Evolutionary conservation across 2,329 filamentous ascomycete genomes (phyloP), one percentile per base, ranked within the genome.

Genomic region (Sporothrix globosa): DNA sequence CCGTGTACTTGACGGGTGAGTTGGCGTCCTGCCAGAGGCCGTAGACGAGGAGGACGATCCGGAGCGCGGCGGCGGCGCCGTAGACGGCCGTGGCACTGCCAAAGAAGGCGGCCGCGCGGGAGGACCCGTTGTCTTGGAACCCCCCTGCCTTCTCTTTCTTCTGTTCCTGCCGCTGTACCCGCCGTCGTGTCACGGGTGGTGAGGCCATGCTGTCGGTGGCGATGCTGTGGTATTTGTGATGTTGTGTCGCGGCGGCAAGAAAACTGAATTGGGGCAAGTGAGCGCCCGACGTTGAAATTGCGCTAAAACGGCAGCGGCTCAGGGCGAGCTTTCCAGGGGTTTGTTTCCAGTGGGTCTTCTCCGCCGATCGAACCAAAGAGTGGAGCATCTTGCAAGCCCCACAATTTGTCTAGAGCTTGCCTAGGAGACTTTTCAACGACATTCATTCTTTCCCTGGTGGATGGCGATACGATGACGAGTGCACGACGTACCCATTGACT

Each of bases 1-100:
- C 96, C 67, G 96, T 99, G 83, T 98, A 99, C 82, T 98, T 98
- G 77, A 99, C 83, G 17, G 95, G 90, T 9, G 93, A 96, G 81
- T 94, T 86, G 72, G 92, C 90, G 81, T 99, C 96, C 82, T 99
- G 96, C 84, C 92, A 94, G 72, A 93, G 87, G 71, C 96, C 95
- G 79, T 98, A 98, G 76, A 96, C 78, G 66, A 98, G 87, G 73
- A 99, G 89, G 44, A 83, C 79, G 6, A 88, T 78, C 72, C 96
- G 92, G 30, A 99, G 86, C 63, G 89, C 76, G 69, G 89, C 82
- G 67, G 87, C 84, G 14, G 86, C 79, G 68, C 81, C 73, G 79
- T 90, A 88, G 76, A 91, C 84, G 10, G 85, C 83, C 9, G 78
- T 48, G 1, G 82, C 82, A 70, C 76, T 75, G 71, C 77, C 75